Evolutionary conservation across 2,329 filamentous ascomycete genomes (phyloP).

Genomic region (Fusarium proliferatum): DNA sequence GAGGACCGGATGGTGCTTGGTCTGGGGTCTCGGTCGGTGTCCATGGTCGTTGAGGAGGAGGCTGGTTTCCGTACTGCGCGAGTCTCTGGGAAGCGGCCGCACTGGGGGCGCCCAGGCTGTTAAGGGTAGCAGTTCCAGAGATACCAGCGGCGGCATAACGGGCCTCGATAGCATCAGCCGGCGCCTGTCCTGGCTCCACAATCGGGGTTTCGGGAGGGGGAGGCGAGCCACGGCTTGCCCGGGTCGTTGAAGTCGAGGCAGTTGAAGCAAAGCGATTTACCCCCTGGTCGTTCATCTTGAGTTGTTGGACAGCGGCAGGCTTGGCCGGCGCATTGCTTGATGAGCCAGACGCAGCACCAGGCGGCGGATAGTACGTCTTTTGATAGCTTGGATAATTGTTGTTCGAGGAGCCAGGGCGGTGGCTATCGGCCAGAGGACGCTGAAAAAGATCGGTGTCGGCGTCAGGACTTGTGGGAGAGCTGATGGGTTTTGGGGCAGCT

Average conservation of each 20-base stretch:
- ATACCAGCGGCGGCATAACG: constrained; percentile 93
- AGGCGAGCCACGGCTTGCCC: constrained; percentile 90
- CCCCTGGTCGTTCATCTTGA: constrained; percentile 55
- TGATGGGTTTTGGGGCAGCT: constrained; percentile 82
- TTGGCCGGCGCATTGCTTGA: constrained; percentile 48
- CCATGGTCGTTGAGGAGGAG: constrained; percentile 75
- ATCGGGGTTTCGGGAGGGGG: constrained; percentile 94
- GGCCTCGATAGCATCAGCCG: constrained; percentile 86
- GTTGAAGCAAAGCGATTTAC: constrained; percentile 79
- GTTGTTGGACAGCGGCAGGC: constrained; percentile 36
- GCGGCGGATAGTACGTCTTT: constrained; percentile 71
- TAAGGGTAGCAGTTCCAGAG: constrained; percentile 84
- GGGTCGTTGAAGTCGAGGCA: constrained; percentile 91
- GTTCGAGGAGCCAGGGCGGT: constrained; percentile 54
- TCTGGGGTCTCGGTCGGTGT: constrained; percentile 93
- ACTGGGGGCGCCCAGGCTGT: constrained; percentile 75
- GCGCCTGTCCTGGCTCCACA: constrained; percentile 75
- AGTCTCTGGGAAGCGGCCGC: constrained; percentile 84
- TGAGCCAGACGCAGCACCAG: constrained; percentile 53
- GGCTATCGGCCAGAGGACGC: constrained; percentile 64
- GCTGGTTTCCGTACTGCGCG: constrained; percentile 75
- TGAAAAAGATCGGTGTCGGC: constrained; percentile 84
- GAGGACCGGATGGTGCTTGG: constrained; percentile 86
- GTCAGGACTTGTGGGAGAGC: constrained; percentile 83
- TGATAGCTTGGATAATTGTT: constrained; percentile 62